Evolutionary conservation across 345 rosid species (phyloP), one percentile per base, ranked within the genome.

Genomic region (Hypericum perforatum): DNA sequence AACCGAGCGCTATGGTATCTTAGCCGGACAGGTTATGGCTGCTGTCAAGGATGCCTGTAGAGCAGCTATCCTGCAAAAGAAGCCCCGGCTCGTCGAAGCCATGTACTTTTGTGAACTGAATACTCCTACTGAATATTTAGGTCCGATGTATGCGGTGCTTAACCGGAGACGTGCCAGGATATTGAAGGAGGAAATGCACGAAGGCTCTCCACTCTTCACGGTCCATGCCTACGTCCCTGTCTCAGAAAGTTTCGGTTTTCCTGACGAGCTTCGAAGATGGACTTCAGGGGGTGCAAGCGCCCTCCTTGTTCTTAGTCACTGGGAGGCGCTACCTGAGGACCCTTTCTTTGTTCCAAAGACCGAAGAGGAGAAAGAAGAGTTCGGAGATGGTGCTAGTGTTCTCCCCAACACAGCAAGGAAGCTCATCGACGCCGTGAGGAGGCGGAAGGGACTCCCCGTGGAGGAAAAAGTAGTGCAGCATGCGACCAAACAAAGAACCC

Each of bases 151-250:
- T 58, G 94, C 81, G 0, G 96, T 91, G 60, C 84, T 87, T 49
- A 70, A 76, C 57, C 70, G 85, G 63, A 87, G 82, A 66, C 73
- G 95, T 62, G 98, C 98, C 6, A 68, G 63, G 32, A 70, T 91
- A n/a, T 67, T 87, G 49, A 91, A 87, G 67, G 98, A 91, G 71
- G 96, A 84, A 70, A 91, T 87, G 98, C 85, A 81, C 61, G 96
- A 87, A 70, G 86, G 98, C 10, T 87, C 92, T 40, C 65, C 86
- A 1, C 64, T 84, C 39, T 91, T 91, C 62, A 81, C 85, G 0
- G 85, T 87, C 52, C 87, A 87, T 16, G 82, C 92, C 0, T 84
- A 91, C 61, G 80, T 87, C 41, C 98, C 95, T 0, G 92, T 91
- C 37, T 79, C 96, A 0, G 96, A 87, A 64, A 87, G 98, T 66